Percentiles rank a stretch among this genome's conserved stretches.
Evolutionary conservation across 2,329 filamentous ascomycete genomes (phyloP).

Genomic region (Penicillium digitatum): DNA sequence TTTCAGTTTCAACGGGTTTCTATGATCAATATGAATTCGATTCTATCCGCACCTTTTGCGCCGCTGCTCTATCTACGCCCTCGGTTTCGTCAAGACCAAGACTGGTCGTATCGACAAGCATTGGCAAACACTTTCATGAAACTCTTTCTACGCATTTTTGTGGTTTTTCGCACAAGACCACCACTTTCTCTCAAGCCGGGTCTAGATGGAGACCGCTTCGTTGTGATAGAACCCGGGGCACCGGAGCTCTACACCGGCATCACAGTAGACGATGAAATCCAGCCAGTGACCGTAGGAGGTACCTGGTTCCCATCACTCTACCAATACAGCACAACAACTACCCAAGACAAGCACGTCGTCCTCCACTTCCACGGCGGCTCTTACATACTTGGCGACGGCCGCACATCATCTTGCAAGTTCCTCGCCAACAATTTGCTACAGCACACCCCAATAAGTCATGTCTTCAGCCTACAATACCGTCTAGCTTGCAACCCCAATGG

Average conservation of each 20-base stretch:
- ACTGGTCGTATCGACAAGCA: slow-evolving; percentile 16
- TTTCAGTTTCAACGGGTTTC: background rate
- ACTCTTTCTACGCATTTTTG: slow-evolving; percentile 6
- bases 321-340: slow-evolving; percentile 3
- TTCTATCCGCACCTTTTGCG: background rate
- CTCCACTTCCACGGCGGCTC: slow-evolving; percentile 15
- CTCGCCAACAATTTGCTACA: slow-evolving; percentile 8
- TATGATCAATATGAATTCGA: background rate
- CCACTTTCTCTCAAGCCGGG: slow-evolving; percentile 11
- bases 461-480: slow-evolving; percentile 17
- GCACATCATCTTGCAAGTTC: slow-evolving; percentile 7
- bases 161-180: slow-evolving; percentile 8
- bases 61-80: slow-evolving; percentile 4
- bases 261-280: slow-evolving; percentile 5
- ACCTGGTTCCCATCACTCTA: slow-evolving; percentile 14
- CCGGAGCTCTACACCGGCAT: slow-evolving; percentile 3
- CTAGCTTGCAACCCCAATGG: slow-evolving; percentile 13
- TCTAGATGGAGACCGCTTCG: slow-evolving; percentile 11
- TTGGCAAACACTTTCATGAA: slow-evolving; percentile 4
- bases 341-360: slow-evolving; percentile 9
- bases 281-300: slow-evolving; percentile 10
- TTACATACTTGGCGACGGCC: slow-evolving; percentile 12
- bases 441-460: slow-evolving; percentile 3
- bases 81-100: slow-evolving; percentile 7
- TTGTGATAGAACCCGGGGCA: slow-evolving; percentile 7